Conservation (phyloP, 768 basidiomycete genomes). For the Hypholoma fasciculare region DNA sequence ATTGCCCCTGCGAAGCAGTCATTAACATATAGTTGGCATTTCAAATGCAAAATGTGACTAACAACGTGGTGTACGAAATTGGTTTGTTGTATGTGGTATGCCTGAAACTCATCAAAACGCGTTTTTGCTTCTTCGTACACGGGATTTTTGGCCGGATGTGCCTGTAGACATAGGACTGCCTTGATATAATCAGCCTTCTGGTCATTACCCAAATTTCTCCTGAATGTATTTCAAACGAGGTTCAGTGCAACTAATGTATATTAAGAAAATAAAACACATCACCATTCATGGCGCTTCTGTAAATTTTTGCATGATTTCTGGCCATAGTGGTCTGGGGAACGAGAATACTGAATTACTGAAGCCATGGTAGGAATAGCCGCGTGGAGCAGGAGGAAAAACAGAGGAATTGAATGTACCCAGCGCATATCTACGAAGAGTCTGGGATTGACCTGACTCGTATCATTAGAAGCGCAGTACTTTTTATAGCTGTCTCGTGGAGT, state of each 20-base stretch:
- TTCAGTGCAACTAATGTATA: background rate
- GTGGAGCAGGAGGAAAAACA: background rate
- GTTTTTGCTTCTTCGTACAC: constrained; percentile 20
- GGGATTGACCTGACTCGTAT: background rate
- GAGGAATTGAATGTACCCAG: background rate
- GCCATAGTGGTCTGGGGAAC: background rate
- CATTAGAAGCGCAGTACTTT: too few relatives aligned
- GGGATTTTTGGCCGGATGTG: constrained; percentile 19
- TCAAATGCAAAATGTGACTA: constrained; percentile 9
- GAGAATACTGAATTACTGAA: background rate
- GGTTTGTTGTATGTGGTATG: constrained; percentile 27
- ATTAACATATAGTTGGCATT: background rate
- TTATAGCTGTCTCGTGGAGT: too few relatives aligned
- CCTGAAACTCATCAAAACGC: constrained; percentile 39
- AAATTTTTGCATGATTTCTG: constrained; percentile 3
- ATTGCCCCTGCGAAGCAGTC: constrained; percentile 28
- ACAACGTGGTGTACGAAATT: constrained; percentile 31
- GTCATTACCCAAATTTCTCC: constrained; percentile 21
- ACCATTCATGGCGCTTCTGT: constrained; percentile 16
- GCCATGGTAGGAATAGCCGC: background rate
- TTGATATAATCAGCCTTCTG: constrained; percentile 27
- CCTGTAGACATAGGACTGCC: constrained; percentile 28
- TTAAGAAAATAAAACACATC: background rate
- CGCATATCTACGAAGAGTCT: background rate
- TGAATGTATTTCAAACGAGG: constrained; percentile 1